Evolutionary conservation across 352 stramenopile species (phyloP), one percentile per base, ranked within the genome.

Genomic region (Phytophthora sp.): DNA sequence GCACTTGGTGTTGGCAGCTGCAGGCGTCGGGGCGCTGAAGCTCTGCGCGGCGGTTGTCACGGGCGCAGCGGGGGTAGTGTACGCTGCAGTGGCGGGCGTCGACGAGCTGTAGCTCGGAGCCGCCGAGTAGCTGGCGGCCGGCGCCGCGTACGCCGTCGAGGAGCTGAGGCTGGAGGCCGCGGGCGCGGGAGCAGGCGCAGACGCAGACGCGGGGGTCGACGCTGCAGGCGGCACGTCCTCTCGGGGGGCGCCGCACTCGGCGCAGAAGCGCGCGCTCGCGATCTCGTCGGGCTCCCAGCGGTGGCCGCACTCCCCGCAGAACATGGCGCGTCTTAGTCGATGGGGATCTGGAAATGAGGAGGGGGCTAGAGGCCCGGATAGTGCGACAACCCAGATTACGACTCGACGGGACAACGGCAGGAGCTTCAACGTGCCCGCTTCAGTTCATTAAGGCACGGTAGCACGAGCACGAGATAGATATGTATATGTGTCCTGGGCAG

Each of bases 261-360:
- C 86, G 63, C 86, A 94, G 66, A 94, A 94, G 67, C 84, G 82
- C 62, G 84, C 81, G 32, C 67, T 86, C 24, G 78, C 80, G 64
- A 93, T 91, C 69, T 94, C 86, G 38, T 92, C 84, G 3, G 84
- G 78, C 37, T 83, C 84, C 84, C 84, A 94, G 38, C 80, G 74
- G 57, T 91, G 84, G 46, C 86, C 86, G 56, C 86, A 94, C 71
- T 94, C 86, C 17, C 76, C 85, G 41, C 86, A 94, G 66, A 94
- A 94, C 82, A 94, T 91, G 48, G 20, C 34, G 49, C 10, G 35
- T 39, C 44, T 31, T 31, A 26, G 43, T 45, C n/a, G 37, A 43
- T 49, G 27, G 37, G 45, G 54, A 62, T 69, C 50, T 48, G 42
- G 26, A 69, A 73, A 68, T 69, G 58, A 69, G 27, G n/a, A 30